phyloP scores from a whole-genome alignment of 2,329 filamentous ascomycete genomes.

The Cordyceps tenuipes region DNA sequence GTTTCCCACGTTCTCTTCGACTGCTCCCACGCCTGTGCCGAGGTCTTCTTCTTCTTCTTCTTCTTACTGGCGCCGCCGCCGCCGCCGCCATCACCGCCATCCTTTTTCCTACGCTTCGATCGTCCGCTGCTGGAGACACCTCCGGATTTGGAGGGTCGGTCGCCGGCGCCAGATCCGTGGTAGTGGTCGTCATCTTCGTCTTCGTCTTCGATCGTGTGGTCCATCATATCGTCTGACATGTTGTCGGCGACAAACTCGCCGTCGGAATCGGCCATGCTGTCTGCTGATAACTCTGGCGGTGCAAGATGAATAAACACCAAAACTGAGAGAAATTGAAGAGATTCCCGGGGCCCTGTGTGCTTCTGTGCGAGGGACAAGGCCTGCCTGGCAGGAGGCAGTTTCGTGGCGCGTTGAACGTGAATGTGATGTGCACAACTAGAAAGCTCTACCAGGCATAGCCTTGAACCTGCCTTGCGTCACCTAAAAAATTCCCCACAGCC shows the following conservation, averaged over 20 bases:
- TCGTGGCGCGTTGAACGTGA: conserved; percentile 3
- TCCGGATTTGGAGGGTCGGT: conserved; percentile 18
- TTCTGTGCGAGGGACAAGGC: neutral
- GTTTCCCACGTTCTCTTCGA: conserved; percentile 64
- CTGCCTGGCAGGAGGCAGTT: neutral
- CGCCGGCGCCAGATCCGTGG: conserved; percentile 16
- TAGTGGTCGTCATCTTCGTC: conserved; percentile 16
- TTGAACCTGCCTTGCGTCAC: neutral
- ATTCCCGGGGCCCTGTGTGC: neutral
- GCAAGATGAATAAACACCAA: neutral
- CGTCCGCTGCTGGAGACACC: conserved; percentile 15
- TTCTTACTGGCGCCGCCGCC: no score
- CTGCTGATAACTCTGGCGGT: neutral
- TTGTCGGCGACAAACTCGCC: conserved; percentile 59
- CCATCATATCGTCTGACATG: conserved; percentile 53
- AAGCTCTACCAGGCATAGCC: neutral
- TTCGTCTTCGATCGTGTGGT: conserved; percentile 37
- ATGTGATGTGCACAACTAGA: neutral
- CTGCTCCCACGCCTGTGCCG: conserved; percentile 56
- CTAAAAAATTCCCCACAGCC: conserved; percentile 7
- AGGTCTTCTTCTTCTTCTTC: conserved; percentile 24
- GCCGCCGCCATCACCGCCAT: neutral
- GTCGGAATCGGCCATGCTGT: conserved; percentile 62
- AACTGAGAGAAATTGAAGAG: neutral
- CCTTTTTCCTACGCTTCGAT: conserved; percentile 3